Evolutionary conservation across 306 rosid species (phyloP).

Genomic region (Mimosa bimucronata): DNA sequence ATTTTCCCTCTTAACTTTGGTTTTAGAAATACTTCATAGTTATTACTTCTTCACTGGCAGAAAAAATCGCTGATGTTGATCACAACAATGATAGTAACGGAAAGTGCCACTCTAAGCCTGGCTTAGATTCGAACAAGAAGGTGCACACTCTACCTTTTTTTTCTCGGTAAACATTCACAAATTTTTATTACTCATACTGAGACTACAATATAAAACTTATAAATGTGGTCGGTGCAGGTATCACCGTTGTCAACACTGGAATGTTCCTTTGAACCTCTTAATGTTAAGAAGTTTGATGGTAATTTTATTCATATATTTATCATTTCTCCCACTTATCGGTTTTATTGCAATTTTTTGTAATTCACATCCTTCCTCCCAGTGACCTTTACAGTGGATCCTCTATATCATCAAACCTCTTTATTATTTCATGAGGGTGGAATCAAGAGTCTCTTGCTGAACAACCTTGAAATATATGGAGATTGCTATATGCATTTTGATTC

Average conservation of each 20-base stretch:
- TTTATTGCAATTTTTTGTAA: neutral
- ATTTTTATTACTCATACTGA: neutral
- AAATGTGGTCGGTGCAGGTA: conserved; percentile 29
- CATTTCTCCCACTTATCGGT: neutral
- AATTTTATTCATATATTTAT: neutral
- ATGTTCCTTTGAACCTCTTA: conserved; percentile 40
- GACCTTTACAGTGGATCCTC: conserved; percentile 15
- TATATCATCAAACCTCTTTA: conserved; percentile 4
- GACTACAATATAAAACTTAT: neutral
- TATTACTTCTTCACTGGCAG: neutral
- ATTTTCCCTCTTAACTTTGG: too few species aligned
- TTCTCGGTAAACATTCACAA: neutral
- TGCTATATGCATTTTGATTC: conserved; percentile 18
- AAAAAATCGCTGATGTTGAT: neutral
- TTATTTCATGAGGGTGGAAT: conserved; percentile 34
- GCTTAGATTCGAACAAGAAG: neutral
- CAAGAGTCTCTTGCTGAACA: conserved; percentile 13
- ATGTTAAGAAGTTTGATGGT: conserved; percentile 45
- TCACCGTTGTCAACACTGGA: conserved; percentile 40
- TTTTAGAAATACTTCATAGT: neutral
- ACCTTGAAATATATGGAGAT: conserved; percentile 1
- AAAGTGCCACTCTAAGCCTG: neutral
- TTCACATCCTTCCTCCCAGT: neutral
- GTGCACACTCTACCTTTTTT: neutral
- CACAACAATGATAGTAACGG: neutral